Evolutionary conservation across 352 stramenopile species (phyloP).

Genomic region (Phytophthora pinifolia): DNA sequence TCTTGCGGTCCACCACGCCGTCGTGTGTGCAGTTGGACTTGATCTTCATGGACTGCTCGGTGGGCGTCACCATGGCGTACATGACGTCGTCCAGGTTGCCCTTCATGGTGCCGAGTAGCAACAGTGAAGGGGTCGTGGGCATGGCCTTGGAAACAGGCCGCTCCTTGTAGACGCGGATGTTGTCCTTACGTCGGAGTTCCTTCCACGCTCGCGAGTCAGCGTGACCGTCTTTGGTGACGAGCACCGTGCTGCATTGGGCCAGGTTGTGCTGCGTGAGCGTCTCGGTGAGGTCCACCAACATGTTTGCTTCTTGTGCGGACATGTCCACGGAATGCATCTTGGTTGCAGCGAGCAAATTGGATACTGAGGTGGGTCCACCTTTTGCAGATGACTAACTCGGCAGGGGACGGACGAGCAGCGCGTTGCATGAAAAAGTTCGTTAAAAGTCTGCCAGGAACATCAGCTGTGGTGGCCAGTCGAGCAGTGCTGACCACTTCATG

Average conservation of each 20-base stretch:
- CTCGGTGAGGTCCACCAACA: conserved; percentile 25
- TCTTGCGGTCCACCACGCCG: conserved; percentile 29
- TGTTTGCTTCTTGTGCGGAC: conserved; percentile 12
- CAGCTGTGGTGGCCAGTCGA: too few relatives aligned
- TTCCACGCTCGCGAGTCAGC: conserved; percentile 26
- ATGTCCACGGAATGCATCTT: conserved; percentile 17
- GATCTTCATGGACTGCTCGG: conserved; percentile 34
- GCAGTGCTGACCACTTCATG: background rate
- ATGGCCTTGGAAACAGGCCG: conserved; percentile 4
- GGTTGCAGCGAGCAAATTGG: conserved; percentile 20
- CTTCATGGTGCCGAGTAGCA: conserved; percentile 23
- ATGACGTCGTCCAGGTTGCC: conserved; percentile 27
- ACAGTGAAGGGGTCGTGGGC: conserved; percentile 23
- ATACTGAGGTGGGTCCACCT: conserved; percentile 6
- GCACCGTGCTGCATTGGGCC: conserved; percentile 24
- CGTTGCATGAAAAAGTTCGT: too few relatives aligned
- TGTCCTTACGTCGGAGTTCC: conserved; percentile 26
- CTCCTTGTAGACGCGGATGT: conserved; percentile 31
- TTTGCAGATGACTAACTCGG: background rate
- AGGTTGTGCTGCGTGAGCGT: conserved; percentile 33
- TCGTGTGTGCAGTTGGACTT: conserved; percentile 43
- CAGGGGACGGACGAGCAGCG: too few relatives aligned
- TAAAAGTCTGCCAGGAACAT: too few relatives aligned
- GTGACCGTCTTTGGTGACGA: conserved; percentile 24
- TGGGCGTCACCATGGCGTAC: conserved; percentile 33